Evolutionary conservation across 2,329 filamentous ascomycete species (phyloP), one percentile per base, ranked within the genome.

Genomic region (Amesomyces nigricolor): DNA sequence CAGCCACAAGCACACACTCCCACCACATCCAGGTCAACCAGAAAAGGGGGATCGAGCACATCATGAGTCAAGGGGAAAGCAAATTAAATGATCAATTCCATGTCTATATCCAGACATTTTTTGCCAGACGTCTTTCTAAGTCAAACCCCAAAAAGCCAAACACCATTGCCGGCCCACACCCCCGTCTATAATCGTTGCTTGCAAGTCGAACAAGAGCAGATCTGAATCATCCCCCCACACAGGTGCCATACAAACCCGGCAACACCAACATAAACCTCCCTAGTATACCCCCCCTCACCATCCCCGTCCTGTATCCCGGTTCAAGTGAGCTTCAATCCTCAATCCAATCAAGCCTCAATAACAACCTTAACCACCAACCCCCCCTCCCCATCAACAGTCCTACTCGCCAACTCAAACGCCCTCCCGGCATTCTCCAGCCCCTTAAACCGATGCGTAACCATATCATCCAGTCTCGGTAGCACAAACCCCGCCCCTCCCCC

Each of bases 311-410:
- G 32, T 35, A 10, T 35, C 17, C 10, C 9, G 10, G 39, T 16
- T n/a, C 17, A 4, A 7, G 29, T 26, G 22, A 26, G 22, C 22
- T 37, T 10, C 4, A 51, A 22, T 8, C 14, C 5, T 4, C 22
- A 38, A 29, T 9, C 5, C 22, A 14, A 9, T 68, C 70, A 81
- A 49, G 74, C 73, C 65, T 82, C 79, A 58, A 83, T 81, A 40
- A 89, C 80, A 40, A 89, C 86, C 73, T 90, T 90, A 59, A 90
- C 71, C 14, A 90, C 85, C 51, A 89, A 70, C 16, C 82, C 85
- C 0, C 86, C 86, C 1, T 83, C 73, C 32, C 82, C 81, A 63
- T 89, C 87, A 38, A 79, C 77, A 0, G 85, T 88, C 64, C 81
- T 81, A 13, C 82, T 79, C 2, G 87, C 87, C 66, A 89, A 78